Conservation (phyloP, 306 rosid species). For the Castanea mollissima region DNA sequence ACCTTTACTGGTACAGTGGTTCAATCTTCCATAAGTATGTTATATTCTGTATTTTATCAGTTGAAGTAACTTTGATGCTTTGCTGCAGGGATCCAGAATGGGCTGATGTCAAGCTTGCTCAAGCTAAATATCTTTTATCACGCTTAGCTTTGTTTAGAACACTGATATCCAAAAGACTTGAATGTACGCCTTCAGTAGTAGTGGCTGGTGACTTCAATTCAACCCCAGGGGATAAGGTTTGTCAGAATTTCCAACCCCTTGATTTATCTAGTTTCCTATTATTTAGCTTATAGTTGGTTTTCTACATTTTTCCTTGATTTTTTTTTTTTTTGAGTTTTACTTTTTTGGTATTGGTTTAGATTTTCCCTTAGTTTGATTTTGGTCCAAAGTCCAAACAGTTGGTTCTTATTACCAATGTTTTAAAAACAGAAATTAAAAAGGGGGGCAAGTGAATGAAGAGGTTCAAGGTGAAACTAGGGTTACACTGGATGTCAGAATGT, state of each 20-base stretch:
- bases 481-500: too few species aligned
- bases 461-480: too few species aligned
- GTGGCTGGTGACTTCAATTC: constrained; percentile 98
- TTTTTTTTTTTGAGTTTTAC: not conserved
- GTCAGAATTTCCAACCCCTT: constrained; percentile 18
- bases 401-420: too few species aligned
- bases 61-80: constrained; percentile 13
- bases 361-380: not conserved
- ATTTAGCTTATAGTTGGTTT: not conserved
- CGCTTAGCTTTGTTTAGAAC: constrained; percentile 62
- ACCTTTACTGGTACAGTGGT: constrained; percentile 69
- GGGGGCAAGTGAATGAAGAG: too few species aligned
- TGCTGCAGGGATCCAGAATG: constrained; percentile 80
- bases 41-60: constrained; percentile 8
- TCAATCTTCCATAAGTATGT: not conserved
- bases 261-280: constrained; percentile 12
- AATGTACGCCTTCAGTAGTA: constrained; percentile 59
- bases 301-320: not conserved
- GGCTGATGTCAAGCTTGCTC: constrained; percentile 94
- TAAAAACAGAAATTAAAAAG: too few species aligned
- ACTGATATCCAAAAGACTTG: constrained; percentile 56
- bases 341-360: not conserved
- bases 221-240: constrained; percentile 80
- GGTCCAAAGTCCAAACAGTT: too few species aligned
- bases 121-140: constrained; percentile 80